These are phyloP conservation scores for Polyporus tsugae DNA, from an alignment of 1,284 basidiomycete species.

Conservation along the genomic window DNA sequence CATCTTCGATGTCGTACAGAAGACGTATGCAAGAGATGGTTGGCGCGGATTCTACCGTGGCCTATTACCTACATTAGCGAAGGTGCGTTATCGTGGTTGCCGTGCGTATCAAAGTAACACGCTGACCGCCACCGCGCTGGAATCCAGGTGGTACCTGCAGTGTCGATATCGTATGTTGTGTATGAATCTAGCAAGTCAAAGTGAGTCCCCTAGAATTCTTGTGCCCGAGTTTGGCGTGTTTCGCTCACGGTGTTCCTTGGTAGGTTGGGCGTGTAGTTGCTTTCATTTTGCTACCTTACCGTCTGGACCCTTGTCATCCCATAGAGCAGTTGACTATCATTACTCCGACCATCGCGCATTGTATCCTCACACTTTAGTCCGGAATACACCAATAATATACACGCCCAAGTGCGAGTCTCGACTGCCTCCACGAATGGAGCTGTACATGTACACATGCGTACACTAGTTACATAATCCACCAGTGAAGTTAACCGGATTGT, in stretches of 20 bases:
- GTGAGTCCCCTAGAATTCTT: conserved; percentile 49
- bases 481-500: background rate
- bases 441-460: conserved; percentile 24
- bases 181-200: conserved; percentile 84
- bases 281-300: conserved; percentile 35
- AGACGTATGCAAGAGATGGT: conserved; percentile 89
- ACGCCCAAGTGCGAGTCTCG: background rate
- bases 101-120: conserved; percentile 25
- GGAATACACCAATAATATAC: conserved; percentile 31
- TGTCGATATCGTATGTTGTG: conserved; percentile 94
- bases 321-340: conserved; percentile 24
- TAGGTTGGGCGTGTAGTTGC: conserved; percentile 57
- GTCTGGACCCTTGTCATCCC: conserved; percentile 30
- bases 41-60: conserved; percentile 97
- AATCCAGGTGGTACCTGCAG: conserved; percentile 86
- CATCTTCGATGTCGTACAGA: conserved; percentile 84
- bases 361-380: conserved; percentile 33
- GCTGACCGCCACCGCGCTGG: conserved; percentile 10
- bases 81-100: conserved; percentile 54
- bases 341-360: conserved; percentile 30
- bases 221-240: conserved; percentile 5
- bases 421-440: too few relatives aligned
- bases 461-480: conserved; percentile 30
- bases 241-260: conserved; percentile 18
- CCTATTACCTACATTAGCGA: conserved; percentile 89